These are phyloP conservation scores for Corynascus novoguineensis DNA, from an alignment of 495 filamentous ascomycete genomes.

Conservation along the genomic window DNA sequence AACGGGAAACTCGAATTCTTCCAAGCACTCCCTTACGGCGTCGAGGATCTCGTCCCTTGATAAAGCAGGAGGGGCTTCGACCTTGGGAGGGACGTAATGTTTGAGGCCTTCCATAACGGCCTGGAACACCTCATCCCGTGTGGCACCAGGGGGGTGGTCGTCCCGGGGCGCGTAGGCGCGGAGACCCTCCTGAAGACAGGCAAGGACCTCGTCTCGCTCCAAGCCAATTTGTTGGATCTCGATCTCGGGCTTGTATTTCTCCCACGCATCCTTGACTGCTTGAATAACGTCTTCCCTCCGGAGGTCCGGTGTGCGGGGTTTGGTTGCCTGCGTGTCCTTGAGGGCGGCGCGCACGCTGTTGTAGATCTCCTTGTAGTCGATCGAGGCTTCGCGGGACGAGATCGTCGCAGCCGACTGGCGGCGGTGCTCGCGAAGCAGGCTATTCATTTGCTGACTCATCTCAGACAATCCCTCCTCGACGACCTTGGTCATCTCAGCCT, in stretches of 20 bases:
- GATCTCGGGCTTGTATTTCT: slow-evolving; percentile 87
- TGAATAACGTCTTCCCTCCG: slow-evolving; percentile 74
- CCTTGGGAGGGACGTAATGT: slow-evolving; percentile 64
- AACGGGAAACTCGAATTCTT: slow-evolving; percentile 62
- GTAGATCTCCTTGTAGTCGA: slow-evolving; percentile 76
- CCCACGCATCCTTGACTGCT: slow-evolving; percentile 81
- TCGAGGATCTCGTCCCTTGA: slow-evolving; percentile 72
- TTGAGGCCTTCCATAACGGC: slow-evolving; percentile 79
- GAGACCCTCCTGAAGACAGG: slow-evolving; percentile 76
- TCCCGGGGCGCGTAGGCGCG: slow-evolving; percentile 62
- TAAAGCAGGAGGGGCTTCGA: slow-evolving; percentile 60
- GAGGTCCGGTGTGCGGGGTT: slow-evolving; percentile 36
- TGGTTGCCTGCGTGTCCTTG: slow-evolving; percentile 56
- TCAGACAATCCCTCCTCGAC: slow-evolving; percentile 74
- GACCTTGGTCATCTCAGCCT: slow-evolving; percentile 69
- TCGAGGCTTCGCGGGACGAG: slow-evolving; percentile 19
- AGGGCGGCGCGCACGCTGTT: slow-evolving; percentile 72
- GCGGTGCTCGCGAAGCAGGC: slow-evolving; percentile 66
- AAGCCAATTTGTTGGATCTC: slow-evolving; percentile 83
- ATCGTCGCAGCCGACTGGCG: slow-evolving; percentile 51
- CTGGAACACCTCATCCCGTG: slow-evolving; percentile 71
- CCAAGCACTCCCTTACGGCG: slow-evolving; percentile 70
- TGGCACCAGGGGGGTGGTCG: slow-evolving; percentile 45
- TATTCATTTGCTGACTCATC: slow-evolving; percentile 73
- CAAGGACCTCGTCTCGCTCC: slow-evolving; percentile 80